These are phyloP conservation scores for Coriolopsis trogii DNA, from an alignment of 1,284 basidiomycete species.

Conservation along the genomic window DNA sequence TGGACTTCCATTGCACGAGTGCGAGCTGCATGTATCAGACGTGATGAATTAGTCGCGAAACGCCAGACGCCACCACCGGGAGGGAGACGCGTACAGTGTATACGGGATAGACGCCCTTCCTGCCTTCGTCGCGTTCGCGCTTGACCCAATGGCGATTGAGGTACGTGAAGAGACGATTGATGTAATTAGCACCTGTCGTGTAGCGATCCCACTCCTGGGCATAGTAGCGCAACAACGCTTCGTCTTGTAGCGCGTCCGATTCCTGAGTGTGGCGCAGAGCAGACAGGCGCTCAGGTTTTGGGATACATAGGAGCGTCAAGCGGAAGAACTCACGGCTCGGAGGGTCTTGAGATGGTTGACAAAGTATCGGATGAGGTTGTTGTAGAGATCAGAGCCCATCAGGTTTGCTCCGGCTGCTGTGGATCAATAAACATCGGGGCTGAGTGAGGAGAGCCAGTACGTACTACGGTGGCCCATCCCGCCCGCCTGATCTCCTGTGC, in stretches of 20 bases:
- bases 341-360: conserved; percentile 74
- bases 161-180: conserved; percentile 95
- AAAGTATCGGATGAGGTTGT: conserved; percentile 87
- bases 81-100: conserved; percentile 80
- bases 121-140: conserved; percentile 96
- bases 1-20: conserved; percentile 92
- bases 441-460: conserved; percentile 31
- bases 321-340: conserved; percentile 55
- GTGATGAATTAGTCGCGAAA: neutral
- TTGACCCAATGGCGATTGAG: conserved; percentile 99
- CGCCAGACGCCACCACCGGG: neutral
- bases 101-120: conserved; percentile 93
- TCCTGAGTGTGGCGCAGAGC: conserved; percentile 46
- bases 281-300: conserved; percentile 17
- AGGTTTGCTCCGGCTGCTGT: conserved; percentile 85
- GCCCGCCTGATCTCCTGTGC: conserved; percentile 49
- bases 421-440: conserved; percentile 24
- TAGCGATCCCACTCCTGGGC: conserved; percentile 95
- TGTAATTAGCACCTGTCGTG: conserved; percentile 95
- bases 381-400: conserved; percentile 95
- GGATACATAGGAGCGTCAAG: conserved; percentile 13
- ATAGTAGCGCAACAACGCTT: conserved; percentile 90
- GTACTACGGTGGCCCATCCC: conserved; percentile 61
- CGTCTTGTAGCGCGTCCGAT: conserved; percentile 82
- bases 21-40: conserved; percentile 67